Evolutionary conservation across 768 basidiomycete species (phyloP), one percentile per base, ranked within the genome.

Genomic region (Kwoniella shandongensis): DNA sequence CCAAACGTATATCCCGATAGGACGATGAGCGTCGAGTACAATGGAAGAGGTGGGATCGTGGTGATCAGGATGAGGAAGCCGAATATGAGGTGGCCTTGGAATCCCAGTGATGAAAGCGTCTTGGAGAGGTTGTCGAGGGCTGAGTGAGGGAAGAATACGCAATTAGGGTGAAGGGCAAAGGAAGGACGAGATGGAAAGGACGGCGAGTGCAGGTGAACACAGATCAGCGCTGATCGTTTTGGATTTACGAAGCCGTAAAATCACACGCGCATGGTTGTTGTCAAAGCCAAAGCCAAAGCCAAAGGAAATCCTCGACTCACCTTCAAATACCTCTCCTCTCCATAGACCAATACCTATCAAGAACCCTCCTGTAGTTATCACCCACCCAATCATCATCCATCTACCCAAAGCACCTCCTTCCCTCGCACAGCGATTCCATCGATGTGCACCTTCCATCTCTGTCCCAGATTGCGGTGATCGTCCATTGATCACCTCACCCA

Each of bases 11-110:
- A 94, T 22, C 91, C 91, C 40, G 90, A 88, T 65, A 96, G 81
- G 63, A 90, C 84, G 72, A 94, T 92, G 77, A 96, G 81, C 0
- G 92, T 94, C 65, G 89, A 92, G 79, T 94, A 96, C 53, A 96
- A 80, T 32, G 92, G 92, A 45, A 96, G 70, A 32, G 92, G 92
- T 39, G 92, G 75, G 32, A 72, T 65, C 39, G 72, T 72, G 1
- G 67, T 73, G 29, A 70, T 54, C 56, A 77, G 63, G 49, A 72
- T 67, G 44, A 80, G 74, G 45, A 67, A 45, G 44, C 89, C 91
- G 49, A 96, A 84, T 61, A 88, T 83, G 54, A 84, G 82, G 72
- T 89, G 85, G 45, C 92, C 92, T 73, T 83, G 82, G 57, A 83
- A 81, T 57, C 83, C 82, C 73, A 89, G 85, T 30, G 80, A 81